phyloP scores from a whole-genome alignment of 768 basidiomycete species.

The Russula sp. region DNA sequence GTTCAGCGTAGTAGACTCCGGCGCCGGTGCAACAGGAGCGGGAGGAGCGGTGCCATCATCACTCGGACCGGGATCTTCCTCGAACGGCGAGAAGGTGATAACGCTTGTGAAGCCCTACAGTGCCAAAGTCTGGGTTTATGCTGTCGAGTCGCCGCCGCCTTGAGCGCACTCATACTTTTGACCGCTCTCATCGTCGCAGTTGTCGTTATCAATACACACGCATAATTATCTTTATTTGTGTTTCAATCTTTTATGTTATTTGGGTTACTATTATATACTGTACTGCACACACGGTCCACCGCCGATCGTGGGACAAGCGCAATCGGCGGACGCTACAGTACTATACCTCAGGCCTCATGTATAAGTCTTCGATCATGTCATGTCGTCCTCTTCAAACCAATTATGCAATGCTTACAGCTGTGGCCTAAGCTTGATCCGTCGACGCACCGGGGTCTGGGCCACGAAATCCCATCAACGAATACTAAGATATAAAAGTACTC shows the following conservation, averaged over 20 bases:
- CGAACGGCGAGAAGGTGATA: constrained; percentile 28
- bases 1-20: background rate
- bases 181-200: constrained; percentile 52
- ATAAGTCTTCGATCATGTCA: constrained; percentile 1
- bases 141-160: constrained; percentile 60
- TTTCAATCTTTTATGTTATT: background rate
- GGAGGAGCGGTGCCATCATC: too few relatives aligned
- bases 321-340: constrained; percentile 17
- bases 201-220: constrained; percentile 34
- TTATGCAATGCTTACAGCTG: background rate
- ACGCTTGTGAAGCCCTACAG: constrained; percentile 27
- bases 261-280: background rate
- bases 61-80: constrained; percentile 35
- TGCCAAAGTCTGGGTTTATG: constrained; percentile 41
- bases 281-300: background rate
- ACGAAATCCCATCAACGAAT: constrained; percentile 9
- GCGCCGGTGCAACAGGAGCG: too few relatives aligned
- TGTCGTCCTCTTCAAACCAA: background rate
- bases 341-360: constrained; percentile 10
- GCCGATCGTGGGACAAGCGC: background rate
- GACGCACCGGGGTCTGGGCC: background rate
- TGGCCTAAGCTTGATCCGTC: background rate
- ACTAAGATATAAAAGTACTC: constrained; percentile 8
- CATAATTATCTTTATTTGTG: background rate
- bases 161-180: constrained; percentile 50